Conservation (phyloP, 495 filamentous ascomycete genomes). For the Penicillium bialowiezense region DNA sequence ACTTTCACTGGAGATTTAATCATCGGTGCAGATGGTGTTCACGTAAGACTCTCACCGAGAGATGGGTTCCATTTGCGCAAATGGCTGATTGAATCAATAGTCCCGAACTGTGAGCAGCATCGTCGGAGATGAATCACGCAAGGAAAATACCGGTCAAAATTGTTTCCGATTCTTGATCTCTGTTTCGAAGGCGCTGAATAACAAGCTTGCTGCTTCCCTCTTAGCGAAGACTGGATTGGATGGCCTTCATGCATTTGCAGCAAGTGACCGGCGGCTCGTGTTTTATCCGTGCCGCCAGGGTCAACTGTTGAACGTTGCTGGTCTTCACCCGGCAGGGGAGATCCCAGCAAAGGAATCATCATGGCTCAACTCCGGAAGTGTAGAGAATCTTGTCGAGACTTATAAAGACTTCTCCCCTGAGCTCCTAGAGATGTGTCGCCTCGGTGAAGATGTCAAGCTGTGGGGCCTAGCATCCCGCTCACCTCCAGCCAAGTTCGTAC, state of each 20-base stretch:
- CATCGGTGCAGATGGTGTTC: constrained; percentile 51
- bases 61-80: background rate
- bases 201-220: constrained; percentile 25
- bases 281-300: constrained; percentile 45
- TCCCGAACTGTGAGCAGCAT: constrained; percentile 17
- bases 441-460: constrained; percentile 44
- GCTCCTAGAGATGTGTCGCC: constrained; percentile 17
- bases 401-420: constrained; percentile 17
- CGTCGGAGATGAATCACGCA: constrained; percentile 2
- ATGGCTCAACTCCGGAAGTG: constrained; percentile 9
- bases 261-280: constrained; percentile 33
- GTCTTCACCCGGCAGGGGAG: constrained; percentile 30
- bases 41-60: constrained; percentile 19
- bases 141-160: constrained; percentile 23
- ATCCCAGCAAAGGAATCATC: constrained; percentile 3
- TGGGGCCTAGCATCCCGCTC: constrained; percentile 46
- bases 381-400: constrained; percentile 19
- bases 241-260: constrained; percentile 26
- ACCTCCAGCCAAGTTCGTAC: constrained; percentile 31
- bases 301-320: constrained; percentile 43
- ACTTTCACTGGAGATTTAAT: constrained; percentile 40
- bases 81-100: too few species aligned
- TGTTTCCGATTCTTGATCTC: constrained; percentile 51
- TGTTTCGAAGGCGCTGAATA: constrained; percentile 27
- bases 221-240: constrained; percentile 25